Conservation (phyloP, 768 basidiomycete species). For the Rhizopogon salebrosus region DNA sequence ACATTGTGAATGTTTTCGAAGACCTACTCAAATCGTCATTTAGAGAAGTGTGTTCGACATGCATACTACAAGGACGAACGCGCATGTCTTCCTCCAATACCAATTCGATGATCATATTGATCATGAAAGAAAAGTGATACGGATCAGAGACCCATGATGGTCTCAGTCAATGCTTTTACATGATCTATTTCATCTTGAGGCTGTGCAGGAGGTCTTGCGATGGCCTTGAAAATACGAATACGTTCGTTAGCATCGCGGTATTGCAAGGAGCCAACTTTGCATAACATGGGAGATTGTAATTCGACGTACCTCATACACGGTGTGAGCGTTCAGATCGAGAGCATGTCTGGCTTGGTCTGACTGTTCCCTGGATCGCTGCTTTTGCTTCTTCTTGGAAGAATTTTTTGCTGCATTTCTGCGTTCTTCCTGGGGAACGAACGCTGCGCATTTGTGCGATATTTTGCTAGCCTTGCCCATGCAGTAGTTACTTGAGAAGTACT, state of each 20-base stretch:
- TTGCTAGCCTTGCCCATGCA: neutral
- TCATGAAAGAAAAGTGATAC: too few relatives aligned
- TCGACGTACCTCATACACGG: constrained; percentile 21
- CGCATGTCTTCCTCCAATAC: neutral
- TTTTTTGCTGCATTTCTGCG: constrained; percentile 10
- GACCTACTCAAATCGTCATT: neutral
- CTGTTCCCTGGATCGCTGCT: constrained; percentile 17
- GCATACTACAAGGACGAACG: neutral
- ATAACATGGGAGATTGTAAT: neutral
- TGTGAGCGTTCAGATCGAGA: constrained; percentile 20
- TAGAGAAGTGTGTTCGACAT: too few relatives aligned
- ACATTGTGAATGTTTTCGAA: neutral
- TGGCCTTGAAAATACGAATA: neutral
- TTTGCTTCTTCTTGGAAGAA: constrained; percentile 13
- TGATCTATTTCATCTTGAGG: neutral
- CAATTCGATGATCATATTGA: neutral
- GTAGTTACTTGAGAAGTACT: too few relatives aligned
- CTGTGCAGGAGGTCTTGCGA: neutral
- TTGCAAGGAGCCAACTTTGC: neutral
- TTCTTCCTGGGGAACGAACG: neutral
- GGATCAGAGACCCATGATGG: neutral
- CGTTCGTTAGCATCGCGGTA: neutral
- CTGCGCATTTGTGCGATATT: neutral
- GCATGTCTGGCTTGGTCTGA: constrained; percentile 20
- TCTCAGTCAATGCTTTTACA: neutral